These are phyloP conservation scores for Globisporangium sylvaticum DNA, from an alignment of 352 stramenopile species.

Conservation along the genomic window DNA sequence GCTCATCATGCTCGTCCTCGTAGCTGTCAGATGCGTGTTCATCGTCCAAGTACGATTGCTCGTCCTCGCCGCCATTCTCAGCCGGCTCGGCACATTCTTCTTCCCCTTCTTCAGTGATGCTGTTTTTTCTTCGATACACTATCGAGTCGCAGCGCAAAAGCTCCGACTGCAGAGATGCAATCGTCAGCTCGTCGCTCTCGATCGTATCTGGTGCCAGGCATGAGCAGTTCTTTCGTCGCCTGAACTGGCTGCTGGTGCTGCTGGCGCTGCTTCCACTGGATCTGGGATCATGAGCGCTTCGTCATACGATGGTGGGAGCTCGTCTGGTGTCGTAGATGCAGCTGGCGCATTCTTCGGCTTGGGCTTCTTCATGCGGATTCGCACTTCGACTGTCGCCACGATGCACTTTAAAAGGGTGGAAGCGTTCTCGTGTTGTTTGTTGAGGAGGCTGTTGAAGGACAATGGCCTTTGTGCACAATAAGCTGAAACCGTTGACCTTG, in stretches of 20 bases:
- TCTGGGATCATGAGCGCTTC: constrained; percentile 34
- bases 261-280: neutral
- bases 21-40: constrained; percentile 37
- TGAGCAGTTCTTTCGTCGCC: no score
- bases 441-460: neutral
- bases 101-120: constrained; percentile 8
- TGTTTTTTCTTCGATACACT: constrained; percentile 3
- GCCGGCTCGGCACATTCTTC: neutral
- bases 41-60: constrained; percentile 29
- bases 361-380: constrained; percentile 25
- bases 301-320: constrained; percentile 35
- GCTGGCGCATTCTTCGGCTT: neutral
- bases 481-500: neutral
- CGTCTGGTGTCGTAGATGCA: neutral
- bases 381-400: constrained; percentile 25
- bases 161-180: neutral
- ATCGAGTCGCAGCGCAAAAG: constrained; percentile 2
- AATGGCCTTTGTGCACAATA: neutral
- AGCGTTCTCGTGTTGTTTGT: neutral
- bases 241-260: neutral
- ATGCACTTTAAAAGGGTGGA: neutral
- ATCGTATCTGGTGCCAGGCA: neutral
- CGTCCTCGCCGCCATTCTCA: constrained; percentile 11
- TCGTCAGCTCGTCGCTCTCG: neutral
- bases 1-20: constrained; percentile 17